phyloP scores from a whole-genome alignment of 306 rosid species.

The Cucurbita moschata region DNA sequence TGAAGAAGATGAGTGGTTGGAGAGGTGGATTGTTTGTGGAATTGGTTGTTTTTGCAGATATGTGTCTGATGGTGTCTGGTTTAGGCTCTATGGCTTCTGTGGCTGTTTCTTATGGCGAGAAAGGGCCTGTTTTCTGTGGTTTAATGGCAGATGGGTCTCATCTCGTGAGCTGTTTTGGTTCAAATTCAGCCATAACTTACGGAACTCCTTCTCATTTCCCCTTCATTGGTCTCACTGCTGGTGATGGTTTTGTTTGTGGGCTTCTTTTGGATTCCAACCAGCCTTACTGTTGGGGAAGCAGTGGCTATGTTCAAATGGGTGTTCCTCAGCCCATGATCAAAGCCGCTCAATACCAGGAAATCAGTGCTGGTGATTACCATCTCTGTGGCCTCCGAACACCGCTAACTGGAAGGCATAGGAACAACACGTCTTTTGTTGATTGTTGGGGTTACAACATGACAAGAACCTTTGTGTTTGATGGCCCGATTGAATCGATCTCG shows the following conservation, averaged over 20 bases:
- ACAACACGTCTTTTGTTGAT: conserved; percentile 56
- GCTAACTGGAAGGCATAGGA: conserved; percentile 41
- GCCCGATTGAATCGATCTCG: conserved; percentile 57
- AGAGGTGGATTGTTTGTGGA: conserved; percentile 16
- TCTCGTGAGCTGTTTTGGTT: conserved; percentile 64
- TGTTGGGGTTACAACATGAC: conserved; percentile 99
- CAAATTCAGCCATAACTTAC: conserved; percentile 59
- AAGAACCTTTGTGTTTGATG: conserved; percentile 52
- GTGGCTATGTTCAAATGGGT: conserved; percentile 55
- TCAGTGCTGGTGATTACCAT: conserved; percentile 92
- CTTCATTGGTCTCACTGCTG: conserved; percentile 68
- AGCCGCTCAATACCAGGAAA: conserved; percentile 55
- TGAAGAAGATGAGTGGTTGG: conserved; percentile 27
- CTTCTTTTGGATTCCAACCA: conserved; percentile 60
- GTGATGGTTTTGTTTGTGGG: conserved; percentile 88
- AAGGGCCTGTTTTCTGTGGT: conserved; percentile 70
- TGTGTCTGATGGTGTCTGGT: conserved; percentile 36
- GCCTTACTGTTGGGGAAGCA: conserved; percentile 96
- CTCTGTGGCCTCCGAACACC: conserved; percentile 65
- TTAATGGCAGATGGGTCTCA: conserved; percentile 81
- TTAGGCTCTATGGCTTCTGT: conserved; percentile 86
- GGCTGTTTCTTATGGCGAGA: conserved; percentile 80
- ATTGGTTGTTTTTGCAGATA: conserved; percentile 31
- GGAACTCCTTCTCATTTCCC: conserved; percentile 56
- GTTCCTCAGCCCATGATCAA: conserved; percentile 74